Evolutionary conservation across 345 rosid genomes (phyloP).

Genomic region (Diplotaxis tenuifolia): DNA sequence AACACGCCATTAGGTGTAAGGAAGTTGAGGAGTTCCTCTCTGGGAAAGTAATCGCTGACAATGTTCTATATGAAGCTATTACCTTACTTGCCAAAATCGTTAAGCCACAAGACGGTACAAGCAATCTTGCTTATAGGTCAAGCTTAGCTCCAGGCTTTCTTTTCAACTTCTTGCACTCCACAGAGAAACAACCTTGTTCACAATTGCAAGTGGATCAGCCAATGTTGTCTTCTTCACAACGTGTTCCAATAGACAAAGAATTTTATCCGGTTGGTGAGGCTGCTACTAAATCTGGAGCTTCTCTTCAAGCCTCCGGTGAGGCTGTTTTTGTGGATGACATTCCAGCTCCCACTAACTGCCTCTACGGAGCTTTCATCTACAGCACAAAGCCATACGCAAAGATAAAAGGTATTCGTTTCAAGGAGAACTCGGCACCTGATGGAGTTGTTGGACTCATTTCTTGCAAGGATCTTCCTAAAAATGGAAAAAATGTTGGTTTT

Average conservation of each 20-base stretch:
- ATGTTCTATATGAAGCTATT: slow-evolving; percentile 53
- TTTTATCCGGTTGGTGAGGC: slow-evolving; percentile 71
- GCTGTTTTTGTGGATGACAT: slow-evolving; percentile 93
- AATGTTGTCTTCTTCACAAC: slow-evolving; percentile 58
- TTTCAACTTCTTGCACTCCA: slow-evolving; percentile 55
- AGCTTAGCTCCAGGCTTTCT: slow-evolving; percentile 76
- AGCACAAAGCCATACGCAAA: slow-evolving; percentile 71
- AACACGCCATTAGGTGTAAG: slow-evolving; percentile 63
- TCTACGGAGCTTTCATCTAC: slow-evolving; percentile 76
- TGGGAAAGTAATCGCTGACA: slow-evolving; percentile 50
- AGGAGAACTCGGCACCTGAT: slow-evolving; percentile 37
- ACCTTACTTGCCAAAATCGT: slow-evolving; percentile 45
- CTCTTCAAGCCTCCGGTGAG: slow-evolving; percentile 85
- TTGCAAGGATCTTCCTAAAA: slow-evolving; percentile 59
- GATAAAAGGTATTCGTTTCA: slow-evolving; percentile 52
- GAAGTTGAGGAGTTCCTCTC: slow-evolving; percentile 57
- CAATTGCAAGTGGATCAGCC: slow-evolving; percentile 23
- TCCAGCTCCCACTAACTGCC: slow-evolving; percentile 74
- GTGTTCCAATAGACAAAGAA: slow-evolving; percentile 42
- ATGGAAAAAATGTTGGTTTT: slow-evolving; percentile 65
- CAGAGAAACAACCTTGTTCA: background rate
- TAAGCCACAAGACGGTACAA: slow-evolving; percentile 54
- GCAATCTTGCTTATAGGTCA: slow-evolving; percentile 53
- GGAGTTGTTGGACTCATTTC: slow-evolving; percentile 55
- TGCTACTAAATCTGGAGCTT: slow-evolving; percentile 58